Base-by-base conservation (phyloP, 2,329 filamentous ascomycete species). In the Bimuria novae-zelandiae region DNA sequence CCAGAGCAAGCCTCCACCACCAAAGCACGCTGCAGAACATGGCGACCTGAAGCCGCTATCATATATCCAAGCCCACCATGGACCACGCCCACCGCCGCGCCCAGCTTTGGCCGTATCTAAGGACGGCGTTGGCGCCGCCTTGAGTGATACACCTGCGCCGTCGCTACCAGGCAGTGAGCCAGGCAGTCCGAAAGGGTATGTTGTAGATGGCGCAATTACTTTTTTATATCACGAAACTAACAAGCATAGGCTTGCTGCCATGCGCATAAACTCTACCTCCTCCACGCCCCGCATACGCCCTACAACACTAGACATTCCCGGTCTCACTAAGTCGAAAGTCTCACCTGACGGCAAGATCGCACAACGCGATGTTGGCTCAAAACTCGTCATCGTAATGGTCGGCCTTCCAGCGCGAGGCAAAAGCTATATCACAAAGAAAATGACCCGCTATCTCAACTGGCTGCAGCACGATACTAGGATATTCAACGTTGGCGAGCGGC, bases 401-500 rank as follows among this genome's bases (percentile, higher is more conserved):
- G 94, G 94, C 59, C 79, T 99, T 65, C 94, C 94, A 2, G 94
- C 94, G 8, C 83, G 94, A 67, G 94, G 94, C 71, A 99, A 99
- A 78, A 97, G 92, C 50, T 99, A 99, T 76, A 96, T 99, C 67
- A 97, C 94, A 56, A 97, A 97, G 80, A 99, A 99, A 78, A 84
- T 99, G 58, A 89, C 94, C 54, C 85, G 94, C 56, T 99, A 97
- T 71, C 79, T 99, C 45, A 93, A 95, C 44, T 99, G 94, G 94
- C 86, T 97, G 68, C 94, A 99, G 70, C 93, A 99, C 75, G 90
- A 96, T 68, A 94, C 92, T 11, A 84, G 83, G 62, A 97, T 99
- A 64, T 99, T 99, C 84, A 99, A 99, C 67, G 94, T 99, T 32
- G 94, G 94, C 55, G 93, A 96, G 74, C 84, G 92, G 68, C 84